Evolutionary conservation across 371 early-diverging fungal species (phyloP).

Genomic region (Mortierella sp.): DNA sequence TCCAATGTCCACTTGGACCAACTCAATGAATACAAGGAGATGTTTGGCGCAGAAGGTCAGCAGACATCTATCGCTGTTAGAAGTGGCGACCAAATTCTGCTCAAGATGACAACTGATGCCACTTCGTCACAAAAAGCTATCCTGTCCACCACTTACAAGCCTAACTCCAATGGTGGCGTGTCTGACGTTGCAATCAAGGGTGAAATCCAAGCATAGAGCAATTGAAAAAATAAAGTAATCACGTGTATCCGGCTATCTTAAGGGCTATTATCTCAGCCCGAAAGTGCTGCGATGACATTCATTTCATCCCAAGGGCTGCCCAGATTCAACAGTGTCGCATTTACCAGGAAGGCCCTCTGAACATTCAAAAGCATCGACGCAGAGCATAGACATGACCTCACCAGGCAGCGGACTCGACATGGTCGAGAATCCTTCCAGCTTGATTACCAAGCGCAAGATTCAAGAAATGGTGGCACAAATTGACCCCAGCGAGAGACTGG

Average conservation of each 20-base stretch:
- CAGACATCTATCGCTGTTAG: slow-evolving; percentile 69
- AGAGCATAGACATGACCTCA: slow-evolving; percentile 36
- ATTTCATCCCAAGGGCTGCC: too few relatives aligned
- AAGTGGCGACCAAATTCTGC: slow-evolving; percentile 69
- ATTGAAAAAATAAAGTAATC: not conserved
- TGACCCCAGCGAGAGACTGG: slow-evolving; percentile 87
- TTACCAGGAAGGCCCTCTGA: not conserved
- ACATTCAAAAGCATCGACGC: not conserved
- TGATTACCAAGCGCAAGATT: slow-evolving; percentile 87
- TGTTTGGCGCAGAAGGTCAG: slow-evolving; percentile 55
- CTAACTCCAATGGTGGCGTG: not conserved
- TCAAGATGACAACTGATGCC: slow-evolving; percentile 63
- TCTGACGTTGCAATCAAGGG: not conserved
- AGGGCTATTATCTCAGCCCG: not conserved
- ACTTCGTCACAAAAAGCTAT: slow-evolving; percentile 24
- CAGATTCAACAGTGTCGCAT: too few relatives aligned
- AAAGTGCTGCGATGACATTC: too few relatives aligned
- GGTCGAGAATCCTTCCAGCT: slow-evolving; percentile 50
- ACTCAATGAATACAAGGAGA: slow-evolving; percentile 64
- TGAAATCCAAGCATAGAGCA: not conserved
- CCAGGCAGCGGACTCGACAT: slow-evolving; percentile 53
- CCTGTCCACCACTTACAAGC: slow-evolving; percentile 23
- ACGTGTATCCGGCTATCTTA: not conserved
- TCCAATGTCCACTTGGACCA: slow-evolving; percentile 66
- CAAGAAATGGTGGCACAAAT: slow-evolving; percentile 91